Evolutionary conservation across 192 early-diverging fungal species (phyloP), one percentile per base, ranked within the genome.

Genomic region (Backusella westeae): DNA sequence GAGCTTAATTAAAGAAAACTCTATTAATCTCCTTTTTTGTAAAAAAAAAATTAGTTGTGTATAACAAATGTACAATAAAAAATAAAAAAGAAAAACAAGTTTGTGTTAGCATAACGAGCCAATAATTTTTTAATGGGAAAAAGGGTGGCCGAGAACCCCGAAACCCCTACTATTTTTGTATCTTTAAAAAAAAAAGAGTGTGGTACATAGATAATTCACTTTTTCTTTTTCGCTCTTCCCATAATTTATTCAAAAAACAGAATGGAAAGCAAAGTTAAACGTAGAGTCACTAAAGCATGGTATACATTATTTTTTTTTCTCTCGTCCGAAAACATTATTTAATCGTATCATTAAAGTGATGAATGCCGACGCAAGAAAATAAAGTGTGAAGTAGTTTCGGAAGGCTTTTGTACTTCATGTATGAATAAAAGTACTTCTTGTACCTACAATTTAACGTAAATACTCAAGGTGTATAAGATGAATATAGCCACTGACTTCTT

Each of bases 361-460:
- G 77, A 70, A 34, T 81, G 80, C 52, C 39, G 80, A 63, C 42
- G 72, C 7, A 81, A 81, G 41, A 81, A 81, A 70, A 72, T 77
- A 6, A 81, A 77, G 41, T 81, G 80, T 42, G 65, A 77, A 69
- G 46, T 63, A 12, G 26, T 26, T 29, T 35, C 72, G 0, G 67
- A 76, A 15, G 76, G 75, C 15, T 23, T 38, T 42, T 81, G 80
- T 6, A 59, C 56, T 39, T 73, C 80, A 0, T 81, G 77, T 52
- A 39, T 41, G 5, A 63, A 36, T 63, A 63, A 63, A 26, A 12
- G 29, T 1, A 14, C 56, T 14, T 4, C 56, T 29, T 63, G 56
- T 14, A 63, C 56, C 21, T 63, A 63, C 2, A 29, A 63, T 63
- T 29, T 63, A 26, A 14, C 3, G 56, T 63, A 63, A 63, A 29